Evolutionary conservation across 768 basidiomycete species (phyloP), one percentile per base, ranked within the genome.

Genomic region (Tricholoma matsutake): DNA sequence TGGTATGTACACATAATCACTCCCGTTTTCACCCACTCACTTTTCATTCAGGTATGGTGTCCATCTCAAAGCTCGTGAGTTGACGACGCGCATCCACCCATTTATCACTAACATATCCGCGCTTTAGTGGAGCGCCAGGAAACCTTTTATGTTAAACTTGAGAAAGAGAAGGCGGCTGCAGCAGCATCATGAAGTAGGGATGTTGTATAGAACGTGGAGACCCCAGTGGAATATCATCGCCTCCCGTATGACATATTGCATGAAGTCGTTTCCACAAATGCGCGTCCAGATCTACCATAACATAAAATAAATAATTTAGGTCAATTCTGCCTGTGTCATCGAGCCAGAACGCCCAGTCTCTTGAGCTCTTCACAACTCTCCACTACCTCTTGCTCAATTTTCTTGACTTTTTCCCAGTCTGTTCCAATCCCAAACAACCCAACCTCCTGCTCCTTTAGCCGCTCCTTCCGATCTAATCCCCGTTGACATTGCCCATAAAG

Each of bases 401-500:
- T 73, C 71, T 81, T 79, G 61, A 98, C 89, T 75, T 92, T 92
- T 32, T 94, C 89, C 91, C 92, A 94, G 71, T 98, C 91, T 10
- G 94, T 91, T 31, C 94, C 92, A 57, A 97, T 78, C 5, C 96
- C 96, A 72, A 98, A 95, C 63, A 97, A 73, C 4, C 96, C 96
- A 39, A 91, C 74, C 67, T 94, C 89, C 8, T 83, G 80, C 56
- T 95, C 89, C 69, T 88, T 88, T 62, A 79, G 75, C 62, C 87
- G 86, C 68, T 90, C 82, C 70, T 87, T 88, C 60, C 78, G 71
- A 65, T 93, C 87, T 54, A 85, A 61, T 45, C 86, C 88, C 6
- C 80, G 78, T 65, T 89, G 86, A 72, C 96, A 98, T 67, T 86
- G 79, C 32, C 78, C 70, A 65, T 87, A 90, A 59, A 94, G 75